Percentiles rank a stretch among this genome's conserved stretches.
Conservation (phyloP, 768 basidiomycete genomes). For the Hebeloma cylindrosporum region DNA sequence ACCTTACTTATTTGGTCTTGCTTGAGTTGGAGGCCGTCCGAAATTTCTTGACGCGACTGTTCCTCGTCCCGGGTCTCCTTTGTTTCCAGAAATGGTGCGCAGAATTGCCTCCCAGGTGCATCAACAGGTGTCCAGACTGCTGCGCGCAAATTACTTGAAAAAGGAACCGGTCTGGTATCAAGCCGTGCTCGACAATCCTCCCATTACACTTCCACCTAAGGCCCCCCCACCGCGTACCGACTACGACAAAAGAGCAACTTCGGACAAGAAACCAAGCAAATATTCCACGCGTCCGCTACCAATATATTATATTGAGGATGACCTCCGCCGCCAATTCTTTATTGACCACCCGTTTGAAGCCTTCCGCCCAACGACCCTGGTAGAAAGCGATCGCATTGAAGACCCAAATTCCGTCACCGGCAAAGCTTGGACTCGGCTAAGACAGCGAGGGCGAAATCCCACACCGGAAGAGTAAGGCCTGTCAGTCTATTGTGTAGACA, state of each 20-base stretch:
- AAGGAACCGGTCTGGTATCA: slow-evolving; percentile 80
- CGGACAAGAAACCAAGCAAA: slow-evolving; percentile 34
- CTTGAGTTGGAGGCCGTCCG: slow-evolving; percentile 16
- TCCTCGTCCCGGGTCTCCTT: slow-evolving; percentile 3
- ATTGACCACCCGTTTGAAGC: slow-evolving; percentile 96
- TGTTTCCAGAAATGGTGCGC: slow-evolving; percentile 56
- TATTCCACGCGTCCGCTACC: slow-evolving; percentile 50
- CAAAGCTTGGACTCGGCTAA: slow-evolving; percentile 70
- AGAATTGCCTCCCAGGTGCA: slow-evolving; percentile 87
- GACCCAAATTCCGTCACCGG: slow-evolving; percentile 59
- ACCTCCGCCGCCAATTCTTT: slow-evolving; percentile 88
- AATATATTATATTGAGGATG: slow-evolving; percentile 82
- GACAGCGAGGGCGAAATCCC: slow-evolving; percentile 82
- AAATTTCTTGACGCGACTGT: slow-evolving; percentile 21
- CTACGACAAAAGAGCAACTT: slow-evolving; percentile 46
- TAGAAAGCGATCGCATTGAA: slow-evolving; percentile 65
- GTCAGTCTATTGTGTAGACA: not conserved
- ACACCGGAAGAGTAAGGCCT: slow-evolving; percentile 83
- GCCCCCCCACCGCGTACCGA: slow-evolving; percentile 56
- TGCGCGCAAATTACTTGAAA: slow-evolving; percentile 62
- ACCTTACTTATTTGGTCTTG: slow-evolving; percentile 18
- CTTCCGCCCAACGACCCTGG: slow-evolving; percentile 73
- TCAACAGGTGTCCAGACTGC: slow-evolving; percentile 78
- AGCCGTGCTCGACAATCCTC: slow-evolving; percentile 86
- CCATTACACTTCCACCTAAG: slow-evolving; percentile 79